A percentile compares a stretch with the other conserved stretches of the same genome.
Conservation (phyloP, 805 yeast species). For the Scheffersomyces spartinae region DNA sequence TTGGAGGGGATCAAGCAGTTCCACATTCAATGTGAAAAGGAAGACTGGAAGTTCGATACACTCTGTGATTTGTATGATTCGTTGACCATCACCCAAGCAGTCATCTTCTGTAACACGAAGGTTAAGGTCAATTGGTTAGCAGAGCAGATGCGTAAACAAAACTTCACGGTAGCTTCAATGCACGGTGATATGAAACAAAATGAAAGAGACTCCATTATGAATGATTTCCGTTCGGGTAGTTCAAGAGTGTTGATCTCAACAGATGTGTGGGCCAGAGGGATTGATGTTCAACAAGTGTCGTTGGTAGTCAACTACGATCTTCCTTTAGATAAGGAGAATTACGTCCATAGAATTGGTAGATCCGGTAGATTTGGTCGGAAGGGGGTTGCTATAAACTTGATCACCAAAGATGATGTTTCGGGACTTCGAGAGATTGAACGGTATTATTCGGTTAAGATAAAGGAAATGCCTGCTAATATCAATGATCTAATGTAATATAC, state of each 20-base stretch:
- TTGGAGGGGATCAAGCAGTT: constrained; percentile 92
- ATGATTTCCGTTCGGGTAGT: constrained; percentile 87
- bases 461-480: constrained; percentile 71
- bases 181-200: constrained; percentile 96
- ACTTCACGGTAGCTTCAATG: constrained; percentile 91
- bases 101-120: constrained; percentile 95
- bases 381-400: constrained; percentile 94
- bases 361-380: constrained; percentile 98
- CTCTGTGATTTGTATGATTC: constrained; percentile 92
- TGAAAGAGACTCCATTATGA: constrained; percentile 91
- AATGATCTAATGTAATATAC: constrained; percentile 30
- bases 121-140: constrained; percentile 88
- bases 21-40: constrained; percentile 82
- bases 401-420: constrained; percentile 67
- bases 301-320: constrained; percentile 91
- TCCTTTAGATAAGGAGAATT: constrained; percentile 88
- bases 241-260: constrained; percentile 92
- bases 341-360: constrained; percentile 95
- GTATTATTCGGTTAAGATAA: constrained; percentile 64
- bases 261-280: constrained; percentile 97
- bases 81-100: constrained; percentile 92
- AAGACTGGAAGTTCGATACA: constrained; percentile 89
- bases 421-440: constrained; percentile 65
- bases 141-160: constrained; percentile 62
- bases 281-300: constrained; percentile 96